These are phyloP conservation scores for Myriangium duriaei DNA, from an alignment of 2,329 filamentous ascomycete genomes.

Conservation along the genomic window DNA sequence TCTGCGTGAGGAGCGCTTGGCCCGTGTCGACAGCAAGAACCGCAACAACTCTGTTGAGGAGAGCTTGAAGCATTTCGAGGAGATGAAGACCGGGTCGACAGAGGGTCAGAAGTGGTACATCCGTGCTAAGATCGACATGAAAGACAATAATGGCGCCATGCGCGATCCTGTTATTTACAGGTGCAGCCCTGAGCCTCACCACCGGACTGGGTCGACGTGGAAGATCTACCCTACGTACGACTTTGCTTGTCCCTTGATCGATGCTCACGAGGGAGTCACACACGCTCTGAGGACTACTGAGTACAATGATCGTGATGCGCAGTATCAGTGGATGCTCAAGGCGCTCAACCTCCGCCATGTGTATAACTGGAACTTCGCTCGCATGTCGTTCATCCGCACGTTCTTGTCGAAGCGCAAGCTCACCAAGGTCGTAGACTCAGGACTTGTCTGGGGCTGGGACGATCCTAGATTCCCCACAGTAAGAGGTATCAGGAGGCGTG, in stretches of 20 bases:
- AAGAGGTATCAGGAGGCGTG: constrained; percentile 59
- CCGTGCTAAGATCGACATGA: constrained; percentile 77
- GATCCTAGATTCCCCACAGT: constrained; percentile 73
- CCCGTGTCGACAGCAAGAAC: constrained; percentile 66
- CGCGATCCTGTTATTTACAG: constrained; percentile 95
- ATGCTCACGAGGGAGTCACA: constrained; percentile 65
- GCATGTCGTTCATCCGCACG: constrained; percentile 69
- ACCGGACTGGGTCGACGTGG: constrained; percentile 64
- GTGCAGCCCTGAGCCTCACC: constrained; percentile 60
- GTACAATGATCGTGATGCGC: constrained; percentile 71
- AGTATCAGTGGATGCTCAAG: constrained; percentile 72
- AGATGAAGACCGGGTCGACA: constrained; percentile 74
- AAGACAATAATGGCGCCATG: constrained; percentile 87
- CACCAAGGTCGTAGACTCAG: constrained; percentile 63
- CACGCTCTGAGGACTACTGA: constrained; percentile 70
- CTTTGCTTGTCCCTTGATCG: constrained; percentile 67
- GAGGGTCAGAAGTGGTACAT: constrained; percentile 77
- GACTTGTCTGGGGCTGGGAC: constrained; percentile 67
- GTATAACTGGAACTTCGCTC: constrained; percentile 69
- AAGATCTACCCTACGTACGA: constrained; percentile 79
- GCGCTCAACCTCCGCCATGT: constrained; percentile 61
- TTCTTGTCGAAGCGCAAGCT: constrained; percentile 74
- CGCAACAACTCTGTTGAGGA: constrained; percentile 68
- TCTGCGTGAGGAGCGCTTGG: constrained; percentile 71
- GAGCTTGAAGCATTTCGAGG: constrained; percentile 69